Evolutionary conservation across 2,329 filamentous ascomycete species (phyloP).

Genomic region (Penicillium polonicum): DNA sequence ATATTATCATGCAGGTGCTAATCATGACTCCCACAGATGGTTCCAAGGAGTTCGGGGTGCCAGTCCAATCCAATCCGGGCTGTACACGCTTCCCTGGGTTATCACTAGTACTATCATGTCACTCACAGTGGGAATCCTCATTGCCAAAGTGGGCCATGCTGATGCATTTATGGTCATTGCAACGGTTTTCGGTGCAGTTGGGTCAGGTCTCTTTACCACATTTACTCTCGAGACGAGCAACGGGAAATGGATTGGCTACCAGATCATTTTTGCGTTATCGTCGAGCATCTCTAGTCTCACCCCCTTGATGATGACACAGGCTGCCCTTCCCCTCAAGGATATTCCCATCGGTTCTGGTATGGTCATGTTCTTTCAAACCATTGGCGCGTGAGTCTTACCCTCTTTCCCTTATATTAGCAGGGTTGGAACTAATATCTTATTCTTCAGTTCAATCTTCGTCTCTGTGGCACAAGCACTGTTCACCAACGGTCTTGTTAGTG

Average conservation of each 20-base stretch:
- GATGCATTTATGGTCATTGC: not conserved
- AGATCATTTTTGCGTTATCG: not conserved
- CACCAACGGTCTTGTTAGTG: too few relatives aligned
- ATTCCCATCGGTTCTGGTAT: too few relatives aligned
- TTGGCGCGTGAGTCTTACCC: too few relatives aligned
- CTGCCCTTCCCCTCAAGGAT: too few relatives aligned
- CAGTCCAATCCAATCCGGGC: constrained; percentile 45
- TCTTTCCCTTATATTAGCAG: too few relatives aligned
- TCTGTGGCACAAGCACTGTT: too few relatives aligned
- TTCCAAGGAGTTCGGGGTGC: constrained; percentile 49
- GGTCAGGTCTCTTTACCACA: not conserved
- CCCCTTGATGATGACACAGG: too few relatives aligned
- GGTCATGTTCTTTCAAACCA: too few relatives aligned
- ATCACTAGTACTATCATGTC: constrained; percentile 31
- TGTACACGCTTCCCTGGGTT: not conserved
- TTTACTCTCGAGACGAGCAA: not conserved
- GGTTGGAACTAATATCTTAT: too few relatives aligned
- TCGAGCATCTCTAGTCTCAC: too few relatives aligned
- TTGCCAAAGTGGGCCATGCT: not conserved
- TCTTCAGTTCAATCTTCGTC: too few relatives aligned
- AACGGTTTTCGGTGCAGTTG: not conserved
- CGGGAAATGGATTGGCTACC: not conserved
- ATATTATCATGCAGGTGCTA: too few relatives aligned
- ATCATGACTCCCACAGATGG: constrained; percentile 24
- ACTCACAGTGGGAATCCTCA: constrained; percentile 33